Conservation (phyloP, 2,329 filamentous ascomycete genomes). For the Helotiales sp. region DNA sequence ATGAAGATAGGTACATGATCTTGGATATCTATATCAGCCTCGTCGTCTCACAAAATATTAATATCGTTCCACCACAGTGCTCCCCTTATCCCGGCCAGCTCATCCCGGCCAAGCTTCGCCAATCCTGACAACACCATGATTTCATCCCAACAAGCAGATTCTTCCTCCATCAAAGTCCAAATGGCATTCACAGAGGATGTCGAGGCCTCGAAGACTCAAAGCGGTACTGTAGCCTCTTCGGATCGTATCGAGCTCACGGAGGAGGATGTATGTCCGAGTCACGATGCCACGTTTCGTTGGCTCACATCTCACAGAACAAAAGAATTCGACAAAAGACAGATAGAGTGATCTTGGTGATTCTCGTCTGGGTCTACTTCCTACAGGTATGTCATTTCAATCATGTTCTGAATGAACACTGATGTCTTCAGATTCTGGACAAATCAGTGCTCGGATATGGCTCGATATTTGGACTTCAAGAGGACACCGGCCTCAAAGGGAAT, state of each 20-base stretch:
- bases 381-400: slow-evolving; percentile 34
- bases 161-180: slow-evolving; percentile 8
- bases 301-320: slow-evolving; percentile 42
- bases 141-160: not conserved
- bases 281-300: not conserved
- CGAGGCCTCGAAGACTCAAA: slow-evolving; percentile 12
- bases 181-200: slow-evolving; percentile 15
- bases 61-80: not conserved
- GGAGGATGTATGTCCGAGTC: slow-evolving; percentile 21
- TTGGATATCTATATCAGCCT: slow-evolving; percentile 10
- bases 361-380: slow-evolving; percentile 60
- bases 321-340: slow-evolving; percentile 63
- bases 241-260: slow-evolving; percentile 21
- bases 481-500: slow-evolving; percentile 51
- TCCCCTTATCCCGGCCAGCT: not conserved
- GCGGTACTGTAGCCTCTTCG: slow-evolving; percentile 3
- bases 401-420: not conserved
- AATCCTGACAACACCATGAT: not conserved
- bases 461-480: slow-evolving; percentile 57
- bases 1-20: not conserved
- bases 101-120: not conserved
- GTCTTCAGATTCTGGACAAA: slow-evolving; percentile 46
- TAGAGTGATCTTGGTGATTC: slow-evolving; percentile 53
- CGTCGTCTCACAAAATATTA: not conserved
- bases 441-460: slow-evolving; percentile 56